Conservation (phyloP, 805 yeast species). For the Alloascoidea africana region DNA sequence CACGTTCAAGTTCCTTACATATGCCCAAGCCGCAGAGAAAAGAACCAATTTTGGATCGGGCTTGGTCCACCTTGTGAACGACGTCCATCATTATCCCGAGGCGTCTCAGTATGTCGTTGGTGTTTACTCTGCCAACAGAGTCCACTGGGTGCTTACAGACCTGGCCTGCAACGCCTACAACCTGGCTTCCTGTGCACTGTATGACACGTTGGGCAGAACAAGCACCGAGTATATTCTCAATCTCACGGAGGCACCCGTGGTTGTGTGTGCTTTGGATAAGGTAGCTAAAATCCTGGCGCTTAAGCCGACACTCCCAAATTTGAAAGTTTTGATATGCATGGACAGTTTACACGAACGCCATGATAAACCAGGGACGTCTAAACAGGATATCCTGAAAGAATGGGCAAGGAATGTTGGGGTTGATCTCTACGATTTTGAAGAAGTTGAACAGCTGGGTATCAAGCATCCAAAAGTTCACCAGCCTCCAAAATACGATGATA, state of each 20-base stretch:
- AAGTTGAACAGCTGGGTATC: slow-evolving; percentile 25
- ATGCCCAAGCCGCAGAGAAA: slow-evolving; percentile 24
- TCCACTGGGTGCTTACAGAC: slow-evolving; percentile 60
- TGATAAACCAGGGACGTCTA: slow-evolving; percentile 13
- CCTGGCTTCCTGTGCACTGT: slow-evolving; percentile 35
- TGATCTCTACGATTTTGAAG: slow-evolving; percentile 26
- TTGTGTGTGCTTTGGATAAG: slow-evolving; percentile 38
- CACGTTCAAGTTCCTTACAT: slow-evolving; percentile 28
- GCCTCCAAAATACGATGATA: slow-evolving; percentile 30
- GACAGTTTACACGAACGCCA: slow-evolving; percentile 26
- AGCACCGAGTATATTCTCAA: slow-evolving; percentile 49
- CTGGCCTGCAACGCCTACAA: slow-evolving; percentile 49
- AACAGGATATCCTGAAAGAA: slow-evolving; percentile 12
- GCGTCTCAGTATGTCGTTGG: slow-evolving; percentile 32
- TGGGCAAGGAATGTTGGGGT: slow-evolving; percentile 11
- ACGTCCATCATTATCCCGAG: slow-evolving; percentile 9
- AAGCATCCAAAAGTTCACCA: slow-evolving; percentile 28
- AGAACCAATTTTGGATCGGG: slow-evolving; percentile 42
- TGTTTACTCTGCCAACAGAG: slow-evolving; percentile 38
- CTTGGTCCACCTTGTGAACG: slow-evolving; percentile 23
- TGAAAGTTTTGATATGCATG: slow-evolving; percentile 42
- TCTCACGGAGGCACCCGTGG: slow-evolving; percentile 46
- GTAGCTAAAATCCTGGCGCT: slow-evolving; percentile 30
- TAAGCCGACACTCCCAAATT: slow-evolving; percentile 21
- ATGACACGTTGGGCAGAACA: slow-evolving; percentile 42